Evolutionary conservation across 2,329 filamentous ascomycete genomes (phyloP), one percentile per base, ranked within the genome.

Genomic region (Reticulascus tulasneorum): DNA sequence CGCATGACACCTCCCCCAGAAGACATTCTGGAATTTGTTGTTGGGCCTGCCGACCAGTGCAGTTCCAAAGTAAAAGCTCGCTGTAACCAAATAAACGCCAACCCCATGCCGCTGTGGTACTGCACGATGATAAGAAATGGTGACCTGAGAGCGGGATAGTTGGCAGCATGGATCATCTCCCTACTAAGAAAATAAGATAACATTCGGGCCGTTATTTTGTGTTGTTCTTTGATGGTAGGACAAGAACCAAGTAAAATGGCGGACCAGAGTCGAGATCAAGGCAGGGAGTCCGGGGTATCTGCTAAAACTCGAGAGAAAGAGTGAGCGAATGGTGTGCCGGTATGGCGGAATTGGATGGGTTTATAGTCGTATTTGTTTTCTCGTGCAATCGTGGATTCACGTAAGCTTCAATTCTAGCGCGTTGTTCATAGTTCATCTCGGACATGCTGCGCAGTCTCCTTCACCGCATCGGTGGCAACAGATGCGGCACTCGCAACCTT

Each of bases 381-480:
- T 42, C 40, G 25, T 42, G 33, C 32, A 40, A 33, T 42, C 37
- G 37, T 42, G 22, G 34, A 34, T 32, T 42, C n/a, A n/a, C n/a
- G n/a, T n/a, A n/a, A n/a, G n/a, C n/a, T n/a, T n/a, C n/a, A n/a
- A n/a, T n/a, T n/a, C n/a, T n/a, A n/a, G 9, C 1, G 27, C n/a
- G 10, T 18, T 12, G 18, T 31, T 62, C 50, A 71, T 44, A 71
- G 38, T 48, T 71, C 67, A 36, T 71, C 67, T 40, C 52, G 60
- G 13, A 49, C 48, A 24, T 57, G 51, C 31, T 59, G 52, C 7
- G 54, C 51, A 12, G 52, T 54, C 19, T 63, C 60, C 52, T 65
- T 68, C 32, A 65, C 65, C 5, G 56, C 62, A n/a, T 66, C 62
- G 3, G 63, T 64, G 4, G 63, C 66, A 12, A 61, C 56, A 30